A percentile compares a stretch with the other conserved stretches of the same genome.
phyloP scores from a whole-genome alignment of 164 flowering plant species.

The Vitis cinerea region DNA sequence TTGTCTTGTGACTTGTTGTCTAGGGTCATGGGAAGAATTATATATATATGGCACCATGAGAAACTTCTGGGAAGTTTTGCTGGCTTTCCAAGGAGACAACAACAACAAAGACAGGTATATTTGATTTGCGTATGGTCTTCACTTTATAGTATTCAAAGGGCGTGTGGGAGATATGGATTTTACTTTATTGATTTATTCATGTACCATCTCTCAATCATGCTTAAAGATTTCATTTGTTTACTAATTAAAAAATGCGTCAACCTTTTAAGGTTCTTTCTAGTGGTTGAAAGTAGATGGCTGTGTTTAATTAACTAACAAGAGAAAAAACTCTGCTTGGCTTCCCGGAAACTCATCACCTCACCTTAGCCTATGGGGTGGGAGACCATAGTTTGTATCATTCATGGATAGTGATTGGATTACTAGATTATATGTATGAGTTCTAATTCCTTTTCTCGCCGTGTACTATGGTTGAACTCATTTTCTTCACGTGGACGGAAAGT shows the following conservation, averaged over 20 bases:
- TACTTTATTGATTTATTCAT: constrained; percentile 1
- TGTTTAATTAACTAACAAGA: too few species aligned
- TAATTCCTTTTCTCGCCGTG: too few species aligned
- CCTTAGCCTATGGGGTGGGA: too few species aligned
- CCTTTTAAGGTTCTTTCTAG: neutral
- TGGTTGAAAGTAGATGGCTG: neutral
- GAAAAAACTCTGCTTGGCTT: too few species aligned
- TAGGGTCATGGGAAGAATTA: neutral
- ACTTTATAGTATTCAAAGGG: constrained; percentile 14
- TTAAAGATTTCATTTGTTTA: neutral
- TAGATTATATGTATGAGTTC: too few species aligned
- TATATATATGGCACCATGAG: neutral
- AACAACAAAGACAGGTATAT: constrained; percentile 7
- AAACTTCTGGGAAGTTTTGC: neutral
- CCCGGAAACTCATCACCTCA: too few species aligned
- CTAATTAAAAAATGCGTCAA: neutral
- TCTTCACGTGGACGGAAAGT: too few species aligned
- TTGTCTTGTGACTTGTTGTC: neutral
- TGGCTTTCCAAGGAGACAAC: neutral
- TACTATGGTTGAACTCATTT: too few species aligned
- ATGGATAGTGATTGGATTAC: too few species aligned
- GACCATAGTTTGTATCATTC: too few species aligned
- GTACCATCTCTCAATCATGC: neutral
- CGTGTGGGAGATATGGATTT: constrained; percentile 1
- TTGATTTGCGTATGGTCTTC: constrained; percentile 11